phyloP scores from a whole-genome alignment of 2,329 filamentous ascomycete species.

The Fusarium protoensiforme region DNA sequence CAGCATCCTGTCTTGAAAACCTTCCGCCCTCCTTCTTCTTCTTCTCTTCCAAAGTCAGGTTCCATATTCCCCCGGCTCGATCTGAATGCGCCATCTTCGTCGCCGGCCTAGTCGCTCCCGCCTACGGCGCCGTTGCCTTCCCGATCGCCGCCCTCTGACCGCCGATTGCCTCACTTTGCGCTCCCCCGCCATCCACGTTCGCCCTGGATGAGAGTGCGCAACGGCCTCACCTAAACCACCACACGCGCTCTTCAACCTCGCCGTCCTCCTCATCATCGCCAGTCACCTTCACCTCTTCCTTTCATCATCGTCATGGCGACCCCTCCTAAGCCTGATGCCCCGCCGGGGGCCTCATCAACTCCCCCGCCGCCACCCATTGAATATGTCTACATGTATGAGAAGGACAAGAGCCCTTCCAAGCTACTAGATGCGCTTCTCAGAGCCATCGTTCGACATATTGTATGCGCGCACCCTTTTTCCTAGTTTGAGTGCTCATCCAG shows the following conservation, averaged over 20 bases:
- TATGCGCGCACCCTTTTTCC: conserved; percentile 55
- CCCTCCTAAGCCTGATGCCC: conserved; percentile 37
- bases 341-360: conserved; percentile 34
- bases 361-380: conserved; percentile 45
- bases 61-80: neutral
- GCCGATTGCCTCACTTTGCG: conserved; percentile 32
- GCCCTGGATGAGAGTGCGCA: conserved; percentile 34
- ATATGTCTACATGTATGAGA: conserved; percentile 76
- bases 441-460: conserved; percentile 76
- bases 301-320: conserved; percentile 38
- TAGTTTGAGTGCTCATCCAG: neutral
- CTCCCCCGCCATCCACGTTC: conserved; percentile 33
- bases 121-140: conserved; percentile 12
- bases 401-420: conserved; percentile 74
- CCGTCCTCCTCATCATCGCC: neutral
- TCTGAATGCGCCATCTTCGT: conserved; percentile 30
- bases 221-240: conserved; percentile 5
- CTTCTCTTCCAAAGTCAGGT: neutral
- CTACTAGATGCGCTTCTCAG: conserved; percentile 75
- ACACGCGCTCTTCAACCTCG: conserved; percentile 6
- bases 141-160: conserved; percentile 34
- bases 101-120: conserved; percentile 6
- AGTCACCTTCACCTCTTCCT: neutral
- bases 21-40: neutral
- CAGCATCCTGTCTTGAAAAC: neutral